phyloP scores from a whole-genome alignment of 1,139 yeast genomes.

The Candida labiduridarum region DNA sequence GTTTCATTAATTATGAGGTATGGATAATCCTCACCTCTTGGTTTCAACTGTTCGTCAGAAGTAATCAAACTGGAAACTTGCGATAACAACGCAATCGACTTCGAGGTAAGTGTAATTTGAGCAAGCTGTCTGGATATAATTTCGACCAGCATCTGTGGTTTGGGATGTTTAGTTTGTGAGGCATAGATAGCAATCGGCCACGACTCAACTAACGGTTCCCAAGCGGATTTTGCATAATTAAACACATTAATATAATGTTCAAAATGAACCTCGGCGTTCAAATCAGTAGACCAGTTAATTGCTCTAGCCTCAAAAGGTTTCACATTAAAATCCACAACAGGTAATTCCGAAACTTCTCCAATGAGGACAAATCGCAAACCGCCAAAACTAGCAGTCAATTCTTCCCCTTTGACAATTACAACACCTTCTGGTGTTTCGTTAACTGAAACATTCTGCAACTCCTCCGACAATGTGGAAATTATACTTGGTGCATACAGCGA shows the following conservation, averaged over 20 bases:
- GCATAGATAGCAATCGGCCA: constrained; percentile 83
- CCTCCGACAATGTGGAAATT: constrained; percentile 42
- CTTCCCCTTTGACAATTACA: constrained; percentile 68
- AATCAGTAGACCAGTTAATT: constrained; percentile 87
- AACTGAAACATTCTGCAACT: constrained; percentile 3
- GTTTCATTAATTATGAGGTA: constrained; percentile 83
- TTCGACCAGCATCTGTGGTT: constrained; percentile 55
- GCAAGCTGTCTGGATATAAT: constrained; percentile 74
- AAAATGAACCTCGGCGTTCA: constrained; percentile 70
- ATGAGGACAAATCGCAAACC: constrained; percentile 86
- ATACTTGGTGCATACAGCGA: constrained; percentile 72
- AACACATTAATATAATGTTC: constrained; percentile 78
- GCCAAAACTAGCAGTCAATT: constrained; percentile 67
- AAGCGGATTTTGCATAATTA: constrained; percentile 87
- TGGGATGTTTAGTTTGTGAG: constrained; percentile 48
- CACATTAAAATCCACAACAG: constrained; percentile 80
- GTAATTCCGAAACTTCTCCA: constrained; percentile 93
- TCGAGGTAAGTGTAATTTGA: constrained; percentile 79
- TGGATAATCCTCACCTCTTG: constrained; percentile 83
- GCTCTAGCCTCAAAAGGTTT: constrained; percentile 74
- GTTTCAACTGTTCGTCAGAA: constrained; percentile 54
- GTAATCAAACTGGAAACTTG: constrained; percentile 63
- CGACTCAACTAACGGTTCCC: constrained; percentile 95
- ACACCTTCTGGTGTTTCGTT: constrained; percentile 23
- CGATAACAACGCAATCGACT: constrained; percentile 77